Evolutionary conservation across 2,329 filamentous ascomycete genomes (phyloP).

Genomic region (Thermomyces lanuginosus): DNA sequence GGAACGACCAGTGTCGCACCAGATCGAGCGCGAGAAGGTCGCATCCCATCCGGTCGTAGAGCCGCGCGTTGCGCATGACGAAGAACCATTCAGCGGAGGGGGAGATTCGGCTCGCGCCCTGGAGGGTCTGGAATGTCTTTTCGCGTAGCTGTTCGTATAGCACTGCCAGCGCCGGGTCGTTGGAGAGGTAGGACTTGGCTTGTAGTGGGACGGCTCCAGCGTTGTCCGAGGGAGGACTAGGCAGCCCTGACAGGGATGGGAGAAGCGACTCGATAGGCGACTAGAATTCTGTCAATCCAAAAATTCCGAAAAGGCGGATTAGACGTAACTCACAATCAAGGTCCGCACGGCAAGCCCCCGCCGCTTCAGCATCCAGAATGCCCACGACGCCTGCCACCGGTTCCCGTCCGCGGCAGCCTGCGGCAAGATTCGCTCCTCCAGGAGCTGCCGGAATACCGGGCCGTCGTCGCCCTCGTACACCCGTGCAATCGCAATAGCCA

Average conservation of each 20-base stretch:
- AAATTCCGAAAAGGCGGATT: background rate
- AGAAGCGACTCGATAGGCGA: constrained; percentile 63
- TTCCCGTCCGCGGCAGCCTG: constrained; percentile 68
- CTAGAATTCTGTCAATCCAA: constrained; percentile 24
- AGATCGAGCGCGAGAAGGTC: constrained; percentile 77
- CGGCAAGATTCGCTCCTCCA: constrained; percentile 64
- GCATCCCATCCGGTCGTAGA: constrained; percentile 86
- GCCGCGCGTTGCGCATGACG: constrained; percentile 64
- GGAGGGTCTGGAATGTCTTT: constrained; percentile 64
- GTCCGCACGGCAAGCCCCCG: constrained; percentile 71
- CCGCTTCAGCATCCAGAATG: constrained; percentile 76
- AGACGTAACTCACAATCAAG: constrained; percentile 47
- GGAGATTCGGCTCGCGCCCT: constrained; percentile 66
- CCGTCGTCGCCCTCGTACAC: constrained; percentile 79
- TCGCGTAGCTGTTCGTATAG: constrained; percentile 75
- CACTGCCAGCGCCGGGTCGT: constrained; percentile 77
- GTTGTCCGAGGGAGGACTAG: no score
- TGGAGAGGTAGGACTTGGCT: constrained; percentile 66
- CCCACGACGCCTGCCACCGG: constrained; percentile 88
- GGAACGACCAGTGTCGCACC: constrained; percentile 38
- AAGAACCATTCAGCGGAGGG: constrained; percentile 76
- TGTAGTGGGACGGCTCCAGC: constrained; percentile 42
- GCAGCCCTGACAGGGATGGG: no score
- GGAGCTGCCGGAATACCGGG: constrained; percentile 52
- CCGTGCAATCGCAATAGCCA: constrained; percentile 73